Evolutionary conservation across 1,284 basidiomycete species (phyloP).

Genomic region (Apiotrichum montevideense): DNA sequence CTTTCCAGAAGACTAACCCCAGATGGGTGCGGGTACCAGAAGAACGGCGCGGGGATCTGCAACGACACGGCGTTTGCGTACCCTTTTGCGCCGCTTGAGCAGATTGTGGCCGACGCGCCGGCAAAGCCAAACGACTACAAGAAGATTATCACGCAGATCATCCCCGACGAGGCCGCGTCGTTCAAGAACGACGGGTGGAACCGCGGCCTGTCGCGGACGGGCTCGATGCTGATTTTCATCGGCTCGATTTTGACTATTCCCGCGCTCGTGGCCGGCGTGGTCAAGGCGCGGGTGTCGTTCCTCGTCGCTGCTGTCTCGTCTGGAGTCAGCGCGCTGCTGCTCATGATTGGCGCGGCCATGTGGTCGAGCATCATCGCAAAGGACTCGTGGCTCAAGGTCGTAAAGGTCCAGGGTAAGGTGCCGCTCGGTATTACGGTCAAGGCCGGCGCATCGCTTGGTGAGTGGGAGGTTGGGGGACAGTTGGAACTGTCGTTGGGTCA

Average conservation of each 20-base stretch:
- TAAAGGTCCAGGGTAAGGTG: conserved; percentile 29
- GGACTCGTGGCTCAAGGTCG: conserved; percentile 31
- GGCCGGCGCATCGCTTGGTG: conserved; percentile 39
- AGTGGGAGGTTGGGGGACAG: conserved; percentile 5
- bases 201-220: conserved; percentile 28
- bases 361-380: conserved; percentile 45
- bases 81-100: conserved; percentile 37
- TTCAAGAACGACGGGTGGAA: conserved; percentile 40
- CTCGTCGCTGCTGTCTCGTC: conserved; percentile 39
- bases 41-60: conserved; percentile 36
- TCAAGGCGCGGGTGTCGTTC: conserved; percentile 41
- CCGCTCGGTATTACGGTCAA: conserved; percentile 35
- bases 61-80: conserved; percentile 42
- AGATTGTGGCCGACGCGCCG: conserved; percentile 40
- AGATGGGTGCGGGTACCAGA: conserved; percentile 43
- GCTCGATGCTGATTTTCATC: conserved; percentile 41
- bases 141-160: conserved; percentile 25
- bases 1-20: neutral
- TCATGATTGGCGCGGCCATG: conserved; percentile 42
- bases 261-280: conserved; percentile 39
- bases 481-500: no score
- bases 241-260: conserved; percentile 33
- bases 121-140: conserved; percentile 28
- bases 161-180: conserved; percentile 18
- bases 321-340: conserved; percentile 25